A percentile compares a stretch with the other conserved stretches of the same genome.
phyloP scores from a whole-genome alignment of 1,284 basidiomycete species.

The Cutaneotrichosporon mucoides region DNA sequence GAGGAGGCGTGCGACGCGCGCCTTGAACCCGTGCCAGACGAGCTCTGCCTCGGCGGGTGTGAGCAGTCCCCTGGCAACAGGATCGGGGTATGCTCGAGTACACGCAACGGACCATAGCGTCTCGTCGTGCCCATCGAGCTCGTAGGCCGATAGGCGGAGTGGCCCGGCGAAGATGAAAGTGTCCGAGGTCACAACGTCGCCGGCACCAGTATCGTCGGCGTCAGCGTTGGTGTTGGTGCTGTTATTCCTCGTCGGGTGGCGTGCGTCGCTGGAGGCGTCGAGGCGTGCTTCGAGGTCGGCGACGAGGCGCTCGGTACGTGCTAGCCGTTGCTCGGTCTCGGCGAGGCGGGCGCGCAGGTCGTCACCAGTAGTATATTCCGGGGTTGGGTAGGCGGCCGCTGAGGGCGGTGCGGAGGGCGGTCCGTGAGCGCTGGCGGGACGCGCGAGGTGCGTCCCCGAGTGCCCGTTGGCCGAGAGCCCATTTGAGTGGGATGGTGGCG shows the following conservation, averaged over 20 bases:
- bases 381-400: neutral
- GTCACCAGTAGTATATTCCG: neutral
- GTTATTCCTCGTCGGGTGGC: neutral
- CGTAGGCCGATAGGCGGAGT: conserved; percentile 5
- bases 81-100: conserved; percentile 22
- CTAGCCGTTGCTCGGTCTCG: conserved; percentile 15
- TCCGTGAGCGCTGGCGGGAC: too few species aligned
- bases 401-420: neutral
- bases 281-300: neutral
- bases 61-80: conserved; percentile 18
- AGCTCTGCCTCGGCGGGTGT: conserved; percentile 24
- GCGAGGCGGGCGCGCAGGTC: conserved; percentile 11
- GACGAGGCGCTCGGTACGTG: conserved; percentile 8
- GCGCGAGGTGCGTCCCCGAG: too few species aligned
- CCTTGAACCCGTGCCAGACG: conserved; percentile 33
- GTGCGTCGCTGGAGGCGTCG: neutral
- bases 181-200: too few species aligned
- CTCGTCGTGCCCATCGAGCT: conserved; percentile 20
- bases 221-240: neutral
- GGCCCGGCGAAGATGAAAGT: conserved; percentile 5
- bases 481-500: too few species aligned
- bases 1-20: conserved; percentile 26
- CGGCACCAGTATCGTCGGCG: neutral
- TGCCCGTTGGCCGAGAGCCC: too few species aligned
- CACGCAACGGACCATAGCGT: conserved; percentile 17